Evolutionary conservation across 306 rosid species (phyloP).

Genomic region (Elaeagnus macrophylla): DNA sequence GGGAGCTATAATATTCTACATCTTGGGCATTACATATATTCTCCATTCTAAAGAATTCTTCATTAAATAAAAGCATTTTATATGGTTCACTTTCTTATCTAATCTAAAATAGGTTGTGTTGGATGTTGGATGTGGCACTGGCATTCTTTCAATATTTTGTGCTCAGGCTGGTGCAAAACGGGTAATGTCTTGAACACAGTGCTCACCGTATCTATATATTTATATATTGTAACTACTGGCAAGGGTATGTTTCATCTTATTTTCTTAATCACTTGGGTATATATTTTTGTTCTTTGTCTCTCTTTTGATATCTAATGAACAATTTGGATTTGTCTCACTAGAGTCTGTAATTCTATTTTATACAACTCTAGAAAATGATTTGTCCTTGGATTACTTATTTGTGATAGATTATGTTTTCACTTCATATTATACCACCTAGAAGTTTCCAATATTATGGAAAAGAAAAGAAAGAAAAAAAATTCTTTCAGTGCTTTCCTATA

Average conservation of each 20-base stretch:
- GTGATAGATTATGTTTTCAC: no score
- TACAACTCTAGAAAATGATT: not conserved
- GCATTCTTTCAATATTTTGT: constrained; percentile 93
- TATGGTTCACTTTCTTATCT: constrained; percentile 12
- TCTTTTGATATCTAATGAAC: not conserved
- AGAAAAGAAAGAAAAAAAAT: no score
- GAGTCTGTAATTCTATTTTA: not conserved
- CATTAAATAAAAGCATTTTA: not conserved
- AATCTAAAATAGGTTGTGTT: constrained; percentile 63
- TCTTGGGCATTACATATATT: not conserved
- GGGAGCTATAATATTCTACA: not conserved
- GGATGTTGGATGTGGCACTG: constrained; percentile 97
- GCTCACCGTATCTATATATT: not conserved
- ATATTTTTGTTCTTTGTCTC: not conserved
- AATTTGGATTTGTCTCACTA: not conserved
- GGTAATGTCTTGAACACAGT: constrained; percentile 25
- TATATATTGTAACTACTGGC: not conserved
- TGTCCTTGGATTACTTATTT: not conserved
- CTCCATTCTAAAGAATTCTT: not conserved
- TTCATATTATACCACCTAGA: no score
- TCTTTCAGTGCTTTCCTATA: no score
- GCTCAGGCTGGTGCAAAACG: constrained; percentile 97
- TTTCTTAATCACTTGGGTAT: no score
- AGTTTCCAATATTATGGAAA: no score
- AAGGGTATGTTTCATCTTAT: no score